Conservation (phyloP, 768 basidiomycete species). For the Leccinum rimulosum region DNA sequence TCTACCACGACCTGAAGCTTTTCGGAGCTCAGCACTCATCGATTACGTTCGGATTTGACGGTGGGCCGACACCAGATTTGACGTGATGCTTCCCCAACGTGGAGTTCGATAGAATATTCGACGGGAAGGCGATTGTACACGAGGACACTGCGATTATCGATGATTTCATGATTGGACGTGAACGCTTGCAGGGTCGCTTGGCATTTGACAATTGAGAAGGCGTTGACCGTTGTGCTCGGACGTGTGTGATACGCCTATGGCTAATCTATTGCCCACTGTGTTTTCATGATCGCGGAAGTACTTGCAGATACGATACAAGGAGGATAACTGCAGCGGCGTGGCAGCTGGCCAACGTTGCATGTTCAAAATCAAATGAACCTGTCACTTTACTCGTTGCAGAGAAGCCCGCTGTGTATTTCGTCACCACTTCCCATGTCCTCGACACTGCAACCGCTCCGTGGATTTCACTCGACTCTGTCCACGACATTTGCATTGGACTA, state of each 20-base stretch:
- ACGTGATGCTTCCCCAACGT: background rate
- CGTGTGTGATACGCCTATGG: too few species aligned
- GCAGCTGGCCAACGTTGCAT: too few species aligned
- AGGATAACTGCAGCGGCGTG: too few species aligned
- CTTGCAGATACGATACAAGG: too few species aligned
- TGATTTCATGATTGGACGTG: background rate
- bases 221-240: too few species aligned
- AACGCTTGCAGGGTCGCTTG: background rate
- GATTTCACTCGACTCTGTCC: constrained; percentile 32
- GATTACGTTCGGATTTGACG: background rate
- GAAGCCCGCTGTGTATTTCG: too few species aligned
- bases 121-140: background rate
- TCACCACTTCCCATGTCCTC: constrained; percentile 13
- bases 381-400: too few species aligned
- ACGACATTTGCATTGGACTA: constrained; percentile 18
- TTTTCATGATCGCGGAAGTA: too few species aligned
- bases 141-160: background rate
- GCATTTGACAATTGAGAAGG: background rate
- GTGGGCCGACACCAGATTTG: background rate
- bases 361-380: too few species aligned
- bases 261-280: too few species aligned
- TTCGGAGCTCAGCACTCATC: background rate
- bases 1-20: background rate
- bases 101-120: background rate
- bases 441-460: constrained; percentile 22